Base-by-base conservation (phyloP, 306 rosid genomes). In the Vachellia collinsii region DNA sequence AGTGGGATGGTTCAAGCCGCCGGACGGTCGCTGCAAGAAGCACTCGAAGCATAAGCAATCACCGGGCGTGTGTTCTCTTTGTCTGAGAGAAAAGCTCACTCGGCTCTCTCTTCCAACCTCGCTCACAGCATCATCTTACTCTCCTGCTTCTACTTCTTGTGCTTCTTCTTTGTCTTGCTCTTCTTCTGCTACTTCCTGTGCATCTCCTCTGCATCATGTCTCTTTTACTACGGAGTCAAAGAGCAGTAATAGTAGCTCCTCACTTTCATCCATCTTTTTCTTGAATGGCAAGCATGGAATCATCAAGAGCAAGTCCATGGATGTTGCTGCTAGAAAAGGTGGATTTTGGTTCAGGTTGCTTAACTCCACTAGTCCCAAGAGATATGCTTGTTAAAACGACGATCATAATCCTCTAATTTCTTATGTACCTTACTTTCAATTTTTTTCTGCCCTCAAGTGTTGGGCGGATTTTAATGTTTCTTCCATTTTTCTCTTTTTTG, bases 21-120 rank as follows among this genome's bases (percentile, higher is more conserved):
- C 79, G 0, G 58, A 77, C 16, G 78, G 67, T 7, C 62, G 72
- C 0, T 95, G 98, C 89, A 90, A 84, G 88, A 91, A 88, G 81
- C 99, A 95, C 84, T 95, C 94, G 0, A 93, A 90, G 59, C 98
- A 95, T 77, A 72, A 67, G 17, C 99, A 95, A 75, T 80, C 98
- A 0, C 94, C 97, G 0, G 99, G 99, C 0, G 97, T 95, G 0
- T 95, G 99, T 85, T 88, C 98, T 8, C 70, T 95, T 68, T 95
- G 99, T 72, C 82, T 95, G 75, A 77, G 36, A 9, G 87, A 92
- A 20, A 94, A 77, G 44, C 93, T 94, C 42, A 10, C 80, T n/a
- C 87, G 85, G 11, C 53, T 91, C 16, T 4, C 83, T 38, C 37
- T 66, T 25, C 70, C 77, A 17, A 36, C 29, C 5, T 42, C 83